phyloP scores from a whole-genome alignment of 2,329 filamentous ascomycete species.

The Dactylellina haptotyla region DNA sequence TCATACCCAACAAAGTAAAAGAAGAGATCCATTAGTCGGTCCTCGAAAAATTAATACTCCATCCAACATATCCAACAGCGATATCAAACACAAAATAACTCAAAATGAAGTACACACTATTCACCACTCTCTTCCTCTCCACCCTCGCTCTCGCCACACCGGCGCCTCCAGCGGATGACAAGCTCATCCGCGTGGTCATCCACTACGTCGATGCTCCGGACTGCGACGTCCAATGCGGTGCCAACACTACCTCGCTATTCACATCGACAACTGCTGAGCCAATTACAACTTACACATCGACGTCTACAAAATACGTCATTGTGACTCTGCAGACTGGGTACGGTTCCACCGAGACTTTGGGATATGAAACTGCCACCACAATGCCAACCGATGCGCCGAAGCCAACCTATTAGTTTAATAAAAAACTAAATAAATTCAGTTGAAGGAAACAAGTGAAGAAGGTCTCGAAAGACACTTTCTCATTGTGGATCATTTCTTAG shows the following conservation, averaged over 20 bases:
- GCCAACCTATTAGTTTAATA: conserved; percentile 35
- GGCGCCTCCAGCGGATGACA: conserved; percentile 10
- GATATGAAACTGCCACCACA: conserved; percentile 40
- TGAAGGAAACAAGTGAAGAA: neutral
- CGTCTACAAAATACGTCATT: conserved; percentile 48
- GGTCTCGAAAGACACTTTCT: neutral
- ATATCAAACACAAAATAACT: no score
- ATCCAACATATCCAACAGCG: neutral
- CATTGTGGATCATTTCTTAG: no score
- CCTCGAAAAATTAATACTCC: conserved; percentile 21
- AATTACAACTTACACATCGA: conserved; percentile 26
- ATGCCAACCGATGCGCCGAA: conserved; percentile 21
- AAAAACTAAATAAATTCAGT: neutral
- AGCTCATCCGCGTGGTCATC: conserved; percentile 44
- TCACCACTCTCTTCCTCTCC: conserved; percentile 36
- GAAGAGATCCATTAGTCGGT: conserved; percentile 20
- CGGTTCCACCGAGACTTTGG: conserved; percentile 30
- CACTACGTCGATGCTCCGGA: conserved; percentile 49
- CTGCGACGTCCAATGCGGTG: conserved; percentile 42
- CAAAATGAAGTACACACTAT: conserved; percentile 43
- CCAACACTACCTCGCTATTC: conserved; percentile 37
- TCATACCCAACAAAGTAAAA: conserved; percentile 1
- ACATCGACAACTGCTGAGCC: conserved; percentile 5
- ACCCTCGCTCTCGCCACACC: conserved; percentile 18
- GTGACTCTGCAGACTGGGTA: conserved; percentile 43